Conservation (phyloP, 2,329 filamentous ascomycete genomes). For the Nectriaceae sp. region DNA sequence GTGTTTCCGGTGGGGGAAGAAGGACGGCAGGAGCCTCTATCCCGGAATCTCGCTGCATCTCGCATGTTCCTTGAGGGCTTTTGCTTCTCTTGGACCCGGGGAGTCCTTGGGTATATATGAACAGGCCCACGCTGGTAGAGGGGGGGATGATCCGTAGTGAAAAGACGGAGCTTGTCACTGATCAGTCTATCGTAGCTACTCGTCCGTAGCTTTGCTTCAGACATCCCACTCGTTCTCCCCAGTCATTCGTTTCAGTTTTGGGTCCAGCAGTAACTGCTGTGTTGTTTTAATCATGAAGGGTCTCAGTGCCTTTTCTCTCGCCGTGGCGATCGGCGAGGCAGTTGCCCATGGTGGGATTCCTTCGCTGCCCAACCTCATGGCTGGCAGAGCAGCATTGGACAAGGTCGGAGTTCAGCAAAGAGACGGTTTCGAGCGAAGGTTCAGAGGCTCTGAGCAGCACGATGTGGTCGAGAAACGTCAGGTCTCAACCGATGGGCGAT, state of each 20-base stretch:
- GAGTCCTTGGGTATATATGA: background rate
- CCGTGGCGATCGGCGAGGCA: background rate
- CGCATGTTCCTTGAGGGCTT: background rate
- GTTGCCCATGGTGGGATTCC: background rate
- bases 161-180: background rate
- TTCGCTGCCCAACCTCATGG: background rate
- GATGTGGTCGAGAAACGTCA: constrained; percentile 17
- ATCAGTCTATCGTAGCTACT: background rate
- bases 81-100: background rate
- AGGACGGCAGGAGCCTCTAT: background rate
- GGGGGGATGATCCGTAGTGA: background rate
- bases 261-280: background rate
- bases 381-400: background rate
- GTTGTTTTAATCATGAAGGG: background rate
- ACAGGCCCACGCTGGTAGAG: background rate
- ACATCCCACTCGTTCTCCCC: background rate
- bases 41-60: background rate
- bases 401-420: background rate
- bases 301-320: background rate
- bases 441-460: background rate
- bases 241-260: background rate
- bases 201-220: too few species aligned
- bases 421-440: background rate
- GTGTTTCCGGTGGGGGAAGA: background rate
- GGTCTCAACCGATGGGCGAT: constrained; percentile 43